Evolutionary conservation across 495 filamentous ascomycete species (phyloP).

Genomic region (Penicillium waksmanii): DNA sequence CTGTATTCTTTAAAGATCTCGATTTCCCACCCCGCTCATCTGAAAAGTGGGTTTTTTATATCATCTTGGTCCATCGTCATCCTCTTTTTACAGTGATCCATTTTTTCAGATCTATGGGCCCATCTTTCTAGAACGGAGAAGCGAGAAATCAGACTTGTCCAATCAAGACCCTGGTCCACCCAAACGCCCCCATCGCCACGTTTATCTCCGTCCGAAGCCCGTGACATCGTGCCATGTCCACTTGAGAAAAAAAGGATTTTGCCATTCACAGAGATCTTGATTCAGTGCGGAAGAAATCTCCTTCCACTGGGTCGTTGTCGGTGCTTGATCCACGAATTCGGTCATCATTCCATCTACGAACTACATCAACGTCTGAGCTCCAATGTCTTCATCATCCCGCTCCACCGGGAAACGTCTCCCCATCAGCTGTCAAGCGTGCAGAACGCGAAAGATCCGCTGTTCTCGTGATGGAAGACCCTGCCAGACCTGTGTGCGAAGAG

Average conservation of each 20-base stretch:
- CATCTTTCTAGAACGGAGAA: not conserved
- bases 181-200: not conserved
- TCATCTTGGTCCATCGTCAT: not conserved
- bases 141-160: not conserved
- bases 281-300: not conserved
- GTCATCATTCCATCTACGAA: not conserved
- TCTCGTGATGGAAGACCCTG: conserved; percentile 47
- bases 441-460: conserved; percentile 45
- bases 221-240: not conserved
- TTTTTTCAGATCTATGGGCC: not conserved
- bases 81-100: not conserved
- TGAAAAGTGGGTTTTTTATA: not conserved
- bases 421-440: conserved; percentile 48
- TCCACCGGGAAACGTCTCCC: conserved; percentile 42
- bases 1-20: not conserved
- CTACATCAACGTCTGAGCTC: not conserved
- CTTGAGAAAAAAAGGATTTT: not conserved
- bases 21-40: conserved; percentile 6
- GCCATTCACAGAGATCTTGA: not conserved
- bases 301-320: not conserved
- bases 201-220: not conserved
- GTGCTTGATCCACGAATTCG: not conserved
- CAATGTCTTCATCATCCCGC: conserved; percentile 33
- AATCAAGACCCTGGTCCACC: not conserved
- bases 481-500: conserved; percentile 45